Conservation (phyloP, 352 stramenopile genomes). For the Pythium plurisporium region DNA sequence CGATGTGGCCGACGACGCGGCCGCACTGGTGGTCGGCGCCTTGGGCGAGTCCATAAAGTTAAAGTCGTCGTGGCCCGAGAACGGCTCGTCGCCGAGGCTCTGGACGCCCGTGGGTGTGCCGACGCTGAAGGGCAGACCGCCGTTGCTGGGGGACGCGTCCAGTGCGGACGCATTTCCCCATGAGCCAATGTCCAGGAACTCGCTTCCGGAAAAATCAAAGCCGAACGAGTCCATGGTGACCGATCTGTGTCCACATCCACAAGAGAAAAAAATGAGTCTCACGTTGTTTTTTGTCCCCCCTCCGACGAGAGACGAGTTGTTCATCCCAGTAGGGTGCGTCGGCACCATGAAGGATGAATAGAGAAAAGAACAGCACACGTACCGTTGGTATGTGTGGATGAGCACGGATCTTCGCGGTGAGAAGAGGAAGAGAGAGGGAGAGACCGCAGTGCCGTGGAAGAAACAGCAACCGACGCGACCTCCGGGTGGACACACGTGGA, state of each 20-base stretch:
- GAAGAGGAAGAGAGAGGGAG: no score
- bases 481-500: background rate
- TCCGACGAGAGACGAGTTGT: no score
- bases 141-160: conserved; percentile 59
- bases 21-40: conserved; percentile 19
- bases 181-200: conserved; percentile 73
- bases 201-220: conserved; percentile 72
- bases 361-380: no score
- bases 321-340: no score
- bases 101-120: conserved; percentile 80
- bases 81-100: conserved; percentile 76
- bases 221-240: conserved; percentile 76
- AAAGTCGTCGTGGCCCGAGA: conserved; percentile 64
- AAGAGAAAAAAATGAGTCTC: background rate
- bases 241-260: no score
- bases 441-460: no score
- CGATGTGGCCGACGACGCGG: conserved; percentile 5
- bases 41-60: conserved; percentile 80
- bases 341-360: no score
- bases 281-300: background rate
- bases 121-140: conserved; percentile 74
- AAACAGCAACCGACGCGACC: no score
- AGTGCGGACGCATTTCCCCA: conserved; percentile 64
- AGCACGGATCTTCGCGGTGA: no score
- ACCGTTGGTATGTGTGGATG: no score